Percentiles rank a stretch among this genome's conserved stretches.
Evolutionary conservation across 139 green algal species (phyloP).

Genomic region (Chlamydomonas schloesseri): DNA sequence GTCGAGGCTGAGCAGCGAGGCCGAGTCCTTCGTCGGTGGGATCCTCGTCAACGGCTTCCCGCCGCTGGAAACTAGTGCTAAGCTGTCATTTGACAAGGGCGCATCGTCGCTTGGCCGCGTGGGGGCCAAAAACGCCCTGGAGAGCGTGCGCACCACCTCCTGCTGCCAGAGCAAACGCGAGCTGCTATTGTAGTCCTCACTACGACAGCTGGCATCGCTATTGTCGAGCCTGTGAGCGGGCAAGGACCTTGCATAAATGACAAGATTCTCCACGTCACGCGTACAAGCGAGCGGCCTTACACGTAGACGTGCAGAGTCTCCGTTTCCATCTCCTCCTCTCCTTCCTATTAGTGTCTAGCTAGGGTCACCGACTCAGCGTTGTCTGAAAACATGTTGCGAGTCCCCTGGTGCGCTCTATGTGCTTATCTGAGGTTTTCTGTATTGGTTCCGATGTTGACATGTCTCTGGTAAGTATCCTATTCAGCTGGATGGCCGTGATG

Average conservation of each 20-base stretch:
- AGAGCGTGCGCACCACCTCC: background rate
- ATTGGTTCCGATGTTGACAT: no score
- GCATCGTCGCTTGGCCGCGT: background rate
- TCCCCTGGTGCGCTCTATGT: no score
- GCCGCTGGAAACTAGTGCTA: background rate
- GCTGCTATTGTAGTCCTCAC: constrained; percentile 13
- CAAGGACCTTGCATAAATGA: background rate
- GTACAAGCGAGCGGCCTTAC: background rate
- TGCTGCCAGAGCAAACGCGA: background rate
- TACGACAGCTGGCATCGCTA: constrained; percentile 3
- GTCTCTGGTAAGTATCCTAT: no score
- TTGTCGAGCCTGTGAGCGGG: constrained; percentile 14
- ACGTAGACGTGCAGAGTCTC: background rate
- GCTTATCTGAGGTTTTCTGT: no score
- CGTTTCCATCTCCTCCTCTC: background rate
- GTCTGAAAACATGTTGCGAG: background rate
- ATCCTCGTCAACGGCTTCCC: background rate
- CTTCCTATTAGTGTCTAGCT: no score
- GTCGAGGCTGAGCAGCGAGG: constrained; percentile 14
- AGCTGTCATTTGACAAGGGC: background rate
- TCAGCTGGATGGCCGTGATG: no score
- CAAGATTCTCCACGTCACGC: background rate
- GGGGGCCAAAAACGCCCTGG: background rate
- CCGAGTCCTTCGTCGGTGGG: background rate
- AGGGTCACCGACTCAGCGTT: no score